Percentiles rank a stretch among this genome's conserved stretches.
These are phyloP conservation scores for Phytophthora agathidicida DNA, from an alignment of 352 stramenopile species.

Conservation along the genomic window DNA sequence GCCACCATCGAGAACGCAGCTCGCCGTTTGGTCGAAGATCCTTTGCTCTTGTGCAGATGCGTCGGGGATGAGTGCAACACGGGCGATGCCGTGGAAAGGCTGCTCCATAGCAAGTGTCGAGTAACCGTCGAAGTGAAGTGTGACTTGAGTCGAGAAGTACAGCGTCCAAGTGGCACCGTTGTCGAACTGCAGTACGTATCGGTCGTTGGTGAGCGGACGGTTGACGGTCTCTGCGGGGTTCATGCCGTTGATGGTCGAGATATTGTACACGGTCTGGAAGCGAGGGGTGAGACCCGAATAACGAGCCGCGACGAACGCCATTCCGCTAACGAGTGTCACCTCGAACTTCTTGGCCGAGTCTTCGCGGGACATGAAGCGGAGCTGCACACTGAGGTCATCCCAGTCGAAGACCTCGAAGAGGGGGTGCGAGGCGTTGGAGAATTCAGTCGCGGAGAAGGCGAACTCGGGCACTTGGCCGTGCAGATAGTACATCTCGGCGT, in stretches of 20 bases:
- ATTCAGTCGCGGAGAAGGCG: conserved; percentile 57
- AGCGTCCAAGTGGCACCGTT: conserved; percentile 64
- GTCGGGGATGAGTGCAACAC: conserved; percentile 45
- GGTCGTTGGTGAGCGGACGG: conserved; percentile 39
- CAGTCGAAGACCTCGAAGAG: conserved; percentile 51
- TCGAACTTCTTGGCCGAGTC: conserved; percentile 46
- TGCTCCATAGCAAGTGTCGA: conserved; percentile 40
- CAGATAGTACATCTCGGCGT: conserved; percentile 58
- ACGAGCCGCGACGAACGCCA: conserved; percentile 65
- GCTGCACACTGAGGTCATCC: conserved; percentile 58
- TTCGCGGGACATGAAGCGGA: conserved; percentile 44
- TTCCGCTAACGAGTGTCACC: conserved; percentile 60
- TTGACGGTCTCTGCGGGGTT: conserved; percentile 31
- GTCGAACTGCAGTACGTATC: conserved; percentile 56
- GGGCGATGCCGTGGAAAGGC: conserved; percentile 38
- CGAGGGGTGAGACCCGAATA: conserved; percentile 52
- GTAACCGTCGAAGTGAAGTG: conserved; percentile 41
- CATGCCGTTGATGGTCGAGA: conserved; percentile 59
- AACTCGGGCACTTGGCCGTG: conserved; percentile 55
- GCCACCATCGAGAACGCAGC: conserved; percentile 54
- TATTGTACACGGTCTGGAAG: conserved; percentile 48
- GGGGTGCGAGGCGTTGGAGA: conserved; percentile 35
- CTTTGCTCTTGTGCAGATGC: conserved; percentile 37
- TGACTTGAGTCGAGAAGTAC: conserved; percentile 48
- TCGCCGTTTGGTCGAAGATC: conserved; percentile 43